Evolutionary conservation across 23 red algal genomes (phyloP).

Genomic region (Gracilariopsis chorda): DNA sequence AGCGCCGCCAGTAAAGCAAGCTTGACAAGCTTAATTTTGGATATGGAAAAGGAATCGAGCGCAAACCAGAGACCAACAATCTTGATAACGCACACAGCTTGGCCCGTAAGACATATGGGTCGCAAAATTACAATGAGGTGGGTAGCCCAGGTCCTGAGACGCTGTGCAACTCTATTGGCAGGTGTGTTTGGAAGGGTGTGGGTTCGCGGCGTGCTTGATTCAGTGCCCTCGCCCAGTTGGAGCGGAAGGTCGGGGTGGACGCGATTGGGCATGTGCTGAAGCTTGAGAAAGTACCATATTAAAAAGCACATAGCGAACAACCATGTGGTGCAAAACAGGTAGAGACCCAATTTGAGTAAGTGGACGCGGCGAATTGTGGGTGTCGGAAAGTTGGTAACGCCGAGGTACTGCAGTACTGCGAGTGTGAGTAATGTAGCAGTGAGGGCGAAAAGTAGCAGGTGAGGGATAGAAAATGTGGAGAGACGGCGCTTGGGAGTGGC

Average conservation of each 20-base stretch:
- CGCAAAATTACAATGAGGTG: conserved; percentile 18
- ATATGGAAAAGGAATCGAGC: conserved; percentile 45
- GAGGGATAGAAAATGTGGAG: neutral
- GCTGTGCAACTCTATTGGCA: neutral
- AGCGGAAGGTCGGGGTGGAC: neutral
- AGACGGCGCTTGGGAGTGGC: conserved; percentile 1
- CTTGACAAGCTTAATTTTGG: conserved; percentile 42
- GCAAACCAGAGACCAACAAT: conserved; percentile 54
- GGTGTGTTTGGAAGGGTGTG: neutral
- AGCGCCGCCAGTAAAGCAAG: conserved; percentile 42
- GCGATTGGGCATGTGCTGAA: conserved; percentile 40
- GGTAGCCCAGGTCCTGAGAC: neutral
- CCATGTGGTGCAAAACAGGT: conserved; percentile 1
- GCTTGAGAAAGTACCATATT: conserved; percentile 57
- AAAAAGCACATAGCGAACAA: conserved; percentile 42
- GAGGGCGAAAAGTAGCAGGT: conserved; percentile 4
- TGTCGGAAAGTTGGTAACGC: neutral
- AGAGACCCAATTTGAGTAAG: neutral
- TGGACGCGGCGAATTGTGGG: neutral
- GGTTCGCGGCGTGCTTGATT: neutral
- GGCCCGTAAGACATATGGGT: conserved; percentile 48
- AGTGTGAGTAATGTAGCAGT: neutral
- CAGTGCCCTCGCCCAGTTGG: neutral
- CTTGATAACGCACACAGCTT: conserved; percentile 55
- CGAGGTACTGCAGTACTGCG: neutral